Base-by-base conservation (phyloP, 345 rosid species). In the Lumnitzera racemosa region DNA sequence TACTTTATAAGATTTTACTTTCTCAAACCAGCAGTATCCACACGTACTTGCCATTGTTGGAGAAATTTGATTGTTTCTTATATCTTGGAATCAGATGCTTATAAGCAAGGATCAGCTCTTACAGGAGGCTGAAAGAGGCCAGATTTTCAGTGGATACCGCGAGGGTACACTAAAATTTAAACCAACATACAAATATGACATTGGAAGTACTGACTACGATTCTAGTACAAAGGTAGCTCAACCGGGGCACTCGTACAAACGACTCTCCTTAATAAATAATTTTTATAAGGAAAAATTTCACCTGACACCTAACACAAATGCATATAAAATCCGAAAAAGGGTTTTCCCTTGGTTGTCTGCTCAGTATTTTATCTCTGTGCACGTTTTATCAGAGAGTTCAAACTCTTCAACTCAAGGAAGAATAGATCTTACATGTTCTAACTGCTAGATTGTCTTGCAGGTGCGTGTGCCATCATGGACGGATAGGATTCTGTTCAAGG, bases 91-190 rank as follows among this genome's bases (percentile, higher is more conserved):
- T 57, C 74, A 88, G 91, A 56, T 65, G 48, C 91, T 85, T 15
- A 81, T 76, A 50, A 56, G 82, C 62, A 85, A 75, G 47, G 91
- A 85, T 67, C 96, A 88, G 62, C 86, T 88, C 46, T 61, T 83
- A 31, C 89, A 70, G 67, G 91, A 88, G 66, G 96, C 96, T 6
- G 83, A 68, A 60, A 80, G 83, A 62, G 89, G 89, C 36, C 74
- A 74, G 66, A 77, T 88, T 51, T 83, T 85, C 65, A 24, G 68
- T 3, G 96, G 96, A 31, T 88, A 74, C 51, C 64, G 65, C 53
- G 91, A 88, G 59, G 91, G 91, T 16, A 71, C 76, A 12, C 61
- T 81, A 55, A 67, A 70, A 27, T 83, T 86, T 64, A 86, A 88
- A 66, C 96, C 96, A 11, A 81, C 90, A 0, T 88, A 80, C 43